A percentile compares a stretch with the other conserved stretches of the same genome.
Conservation (phyloP, 1,284 basidiomycete genomes). For the Sporisorium reilianum region DNA sequence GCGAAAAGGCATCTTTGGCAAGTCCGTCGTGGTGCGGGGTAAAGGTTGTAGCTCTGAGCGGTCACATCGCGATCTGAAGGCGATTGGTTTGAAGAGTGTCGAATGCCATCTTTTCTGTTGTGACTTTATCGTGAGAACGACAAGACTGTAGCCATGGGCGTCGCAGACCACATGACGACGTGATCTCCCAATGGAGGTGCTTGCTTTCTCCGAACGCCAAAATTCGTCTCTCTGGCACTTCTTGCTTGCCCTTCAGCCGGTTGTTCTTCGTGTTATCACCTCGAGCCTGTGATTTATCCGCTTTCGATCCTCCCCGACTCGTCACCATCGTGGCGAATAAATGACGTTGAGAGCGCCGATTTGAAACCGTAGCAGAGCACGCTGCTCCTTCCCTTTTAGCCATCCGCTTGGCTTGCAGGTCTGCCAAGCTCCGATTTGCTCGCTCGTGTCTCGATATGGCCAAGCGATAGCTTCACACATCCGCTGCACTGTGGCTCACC, state of each 20-base stretch:
- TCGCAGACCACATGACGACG: constrained; percentile 28
- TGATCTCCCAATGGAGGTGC: constrained; percentile 14
- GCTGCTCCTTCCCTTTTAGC: neutral
- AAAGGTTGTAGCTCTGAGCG: neutral
- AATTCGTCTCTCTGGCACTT: neutral
- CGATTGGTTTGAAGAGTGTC: neutral
- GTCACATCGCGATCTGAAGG: neutral
- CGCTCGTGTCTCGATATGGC: neutral
- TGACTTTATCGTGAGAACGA: neutral
- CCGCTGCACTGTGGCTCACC: no score
- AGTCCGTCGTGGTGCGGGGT: neutral
- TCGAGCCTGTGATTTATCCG: neutral
- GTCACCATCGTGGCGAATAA: neutral
- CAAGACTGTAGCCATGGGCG: constrained; percentile 20
- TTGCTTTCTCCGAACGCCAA: constrained; percentile 10
- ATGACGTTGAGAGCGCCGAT: neutral
- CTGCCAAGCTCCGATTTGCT: neutral
- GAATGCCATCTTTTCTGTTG: neutral
- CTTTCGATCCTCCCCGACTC: neutral
- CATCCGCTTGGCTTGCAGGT: neutral
- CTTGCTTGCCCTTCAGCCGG: neutral
- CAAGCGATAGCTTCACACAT: no score
- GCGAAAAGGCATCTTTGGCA: neutral
- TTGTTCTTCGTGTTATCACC: constrained; percentile 7
- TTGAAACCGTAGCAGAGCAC: neutral